Evolutionary conservation across 2,329 filamentous ascomycete genomes (phyloP), one percentile per base, ranked within the genome.

Genomic region (Verticillium zaregamsianum): DNA sequence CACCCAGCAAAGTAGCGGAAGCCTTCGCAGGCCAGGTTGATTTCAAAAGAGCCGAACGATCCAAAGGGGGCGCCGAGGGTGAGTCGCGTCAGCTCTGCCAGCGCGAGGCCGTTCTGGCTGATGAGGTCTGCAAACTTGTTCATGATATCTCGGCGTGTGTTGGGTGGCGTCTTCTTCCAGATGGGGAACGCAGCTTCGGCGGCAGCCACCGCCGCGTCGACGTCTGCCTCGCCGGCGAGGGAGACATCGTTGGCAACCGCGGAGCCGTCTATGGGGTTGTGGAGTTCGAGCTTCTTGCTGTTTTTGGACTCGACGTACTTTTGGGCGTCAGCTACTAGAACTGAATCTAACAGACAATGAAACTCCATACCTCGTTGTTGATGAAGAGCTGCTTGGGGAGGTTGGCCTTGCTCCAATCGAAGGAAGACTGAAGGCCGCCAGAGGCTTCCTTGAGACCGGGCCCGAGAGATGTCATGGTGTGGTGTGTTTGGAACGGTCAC

Each of bases 211-310:
- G 81, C 81, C 5, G 70, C 69, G 59, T 84, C 77, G 33, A 81
- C 79, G 67, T 82, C 79, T 14, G 76, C 69, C 58, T 77, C 72
- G n/a, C 76, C 77, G n/a, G 78, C 78, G 5, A 80, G 66, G 9
- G 72, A 70, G 15, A 85, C 76, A 54, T 82, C 76, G 62, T 82
- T 73, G n/a, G 80, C 76, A 2, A 86, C 75, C 11, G 83, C 68
- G 3, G 77, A 76, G 59, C 77, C 78, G 67, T 84, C 77, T 58
- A 76, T 79, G 11, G 83, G 82, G 64, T 80, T 83, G 71, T 75
- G 70, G 5, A 83, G 69, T n/a, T 76, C 72, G 40, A 84, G 73
- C 59, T 79, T 83, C 67, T 80, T 78, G 32, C 71, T 62, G 66
- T 70, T 76, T 60, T 78, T 76, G 9, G 77, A 78, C 59, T 77